Conservation (phyloP, 805 yeast genomes). For the Nakazawaea pomicola region DNA sequence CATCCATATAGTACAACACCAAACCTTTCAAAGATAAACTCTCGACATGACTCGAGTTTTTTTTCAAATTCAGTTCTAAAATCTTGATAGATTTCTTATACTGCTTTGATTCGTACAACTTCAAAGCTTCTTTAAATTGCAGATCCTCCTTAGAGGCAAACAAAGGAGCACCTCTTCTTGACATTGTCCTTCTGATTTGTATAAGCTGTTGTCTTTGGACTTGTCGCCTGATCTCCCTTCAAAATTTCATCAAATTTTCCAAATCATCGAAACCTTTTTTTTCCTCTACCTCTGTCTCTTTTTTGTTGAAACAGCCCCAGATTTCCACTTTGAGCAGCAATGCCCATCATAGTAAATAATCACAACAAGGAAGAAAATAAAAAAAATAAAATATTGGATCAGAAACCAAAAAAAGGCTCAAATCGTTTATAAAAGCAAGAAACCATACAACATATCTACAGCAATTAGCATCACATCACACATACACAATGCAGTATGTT, state of each 20-base stretch:
- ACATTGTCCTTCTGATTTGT: too few species aligned
- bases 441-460: too few species aligned
- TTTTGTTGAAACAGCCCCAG: too few species aligned
- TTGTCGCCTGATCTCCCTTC: not conserved
- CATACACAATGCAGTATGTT: slow-evolving; percentile 77
- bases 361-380: not conserved
- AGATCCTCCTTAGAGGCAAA: slow-evolving; percentile 57
- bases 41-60: slow-evolving; percentile 71
- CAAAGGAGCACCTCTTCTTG: slow-evolving; percentile 3
- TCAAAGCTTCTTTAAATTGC: slow-evolving; percentile 75
- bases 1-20: slow-evolving; percentile 50
- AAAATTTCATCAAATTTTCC: not conserved
- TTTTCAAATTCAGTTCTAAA: slow-evolving; percentile 72
- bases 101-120: slow-evolving; percentile 77
- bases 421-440: too few species aligned
- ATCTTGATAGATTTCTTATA: slow-evolving; percentile 80
- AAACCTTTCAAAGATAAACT: slow-evolving; percentile 84
- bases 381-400: not conserved
- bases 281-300: too few species aligned
- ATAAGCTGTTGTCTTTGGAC: not conserved
- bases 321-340: too few species aligned
- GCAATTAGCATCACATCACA: too few species aligned
- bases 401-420: too few species aligned
- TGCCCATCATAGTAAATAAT: not conserved
- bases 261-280: too few species aligned